Evolutionary conservation across 352 stramenopile genomes (phyloP).

Genomic region (Globisporangium yorkense): DNA sequence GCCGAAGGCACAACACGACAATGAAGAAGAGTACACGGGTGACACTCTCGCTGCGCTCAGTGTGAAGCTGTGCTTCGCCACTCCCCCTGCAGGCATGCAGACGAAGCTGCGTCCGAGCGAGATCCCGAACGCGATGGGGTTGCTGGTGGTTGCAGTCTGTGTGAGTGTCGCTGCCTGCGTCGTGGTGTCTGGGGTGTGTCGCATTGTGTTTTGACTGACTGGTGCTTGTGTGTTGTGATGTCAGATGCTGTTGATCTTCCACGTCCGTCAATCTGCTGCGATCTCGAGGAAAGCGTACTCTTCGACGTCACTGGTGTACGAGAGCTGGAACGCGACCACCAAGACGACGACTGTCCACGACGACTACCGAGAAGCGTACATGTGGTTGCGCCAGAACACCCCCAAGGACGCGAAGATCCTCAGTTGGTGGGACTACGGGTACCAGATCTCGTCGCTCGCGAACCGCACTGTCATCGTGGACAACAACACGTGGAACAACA

Average conservation of each 20-base stretch:
- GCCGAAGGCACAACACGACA: not conserved
- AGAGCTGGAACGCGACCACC: conserved; percentile 49
- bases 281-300: conserved; percentile 74
- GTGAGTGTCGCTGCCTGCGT: conserved; percentile 22
- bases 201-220: not conserved
- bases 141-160: conserved; percentile 51
- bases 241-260: conserved; percentile 62
- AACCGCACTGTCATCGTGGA: conserved; percentile 89
- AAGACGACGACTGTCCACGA: conserved; percentile 42
- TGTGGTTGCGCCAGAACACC: conserved; percentile 77
- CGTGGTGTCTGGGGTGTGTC: not conserved
- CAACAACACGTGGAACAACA: conserved; percentile 98
- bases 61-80: conserved; percentile 27
- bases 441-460: conserved; percentile 74
- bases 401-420: conserved; percentile 60
- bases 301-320: conserved; percentile 70
- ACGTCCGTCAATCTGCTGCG: conserved; percentile 51
- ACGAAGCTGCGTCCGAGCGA: conserved; percentile 10
- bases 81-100: conserved; percentile 7
- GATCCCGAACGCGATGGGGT: conserved; percentile 17
- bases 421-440: conserved; percentile 87
- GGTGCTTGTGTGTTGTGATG: conserved; percentile 5
- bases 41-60: conserved; percentile 26
- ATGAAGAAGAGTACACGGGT: conserved; percentile 7
- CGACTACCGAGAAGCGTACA: conserved; percentile 80